phyloP scores from a whole-genome alignment of 176 grass and related monocot species.

The Hordeum marinum region DNA sequence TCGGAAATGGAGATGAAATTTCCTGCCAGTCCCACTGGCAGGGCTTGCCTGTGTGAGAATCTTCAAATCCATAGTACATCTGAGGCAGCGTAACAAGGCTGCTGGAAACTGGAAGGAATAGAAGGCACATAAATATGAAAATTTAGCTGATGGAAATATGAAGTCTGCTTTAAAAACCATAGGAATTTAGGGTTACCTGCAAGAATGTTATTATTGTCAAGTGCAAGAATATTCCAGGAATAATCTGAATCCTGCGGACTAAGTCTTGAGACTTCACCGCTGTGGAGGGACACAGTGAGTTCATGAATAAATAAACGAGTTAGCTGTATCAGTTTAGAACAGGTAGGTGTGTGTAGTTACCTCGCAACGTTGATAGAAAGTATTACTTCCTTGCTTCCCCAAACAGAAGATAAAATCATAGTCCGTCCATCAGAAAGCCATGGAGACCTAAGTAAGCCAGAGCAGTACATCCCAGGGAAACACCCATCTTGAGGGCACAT shows the following conservation, averaged over 20 bases:
- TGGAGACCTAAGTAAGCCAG: slow-evolving; percentile 52
- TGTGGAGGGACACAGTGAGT: slow-evolving; percentile 30
- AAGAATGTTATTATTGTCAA: slow-evolving; percentile 86
- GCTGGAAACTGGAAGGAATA: neutral
- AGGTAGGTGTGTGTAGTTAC: slow-evolving; percentile 32
- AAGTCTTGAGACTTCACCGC: slow-evolving; percentile 54
- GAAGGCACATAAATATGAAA: slow-evolving; percentile 24
- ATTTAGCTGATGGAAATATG: slow-evolving; percentile 12
- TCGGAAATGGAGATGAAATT: slow-evolving; percentile 40
- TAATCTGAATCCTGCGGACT: slow-evolving; percentile 59
- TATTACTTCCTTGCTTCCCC: slow-evolving; percentile 83
- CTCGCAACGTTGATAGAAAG: slow-evolving; percentile 68
- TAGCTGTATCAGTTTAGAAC: neutral
- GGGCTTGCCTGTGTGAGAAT: neutral
- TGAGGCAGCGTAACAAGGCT: slow-evolving; percentile 2
- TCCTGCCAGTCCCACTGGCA: neutral
- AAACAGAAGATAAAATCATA: slow-evolving; percentile 78
- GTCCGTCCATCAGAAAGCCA: slow-evolving; percentile 86
- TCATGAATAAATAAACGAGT: slow-evolving; percentile 5
- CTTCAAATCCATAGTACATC: slow-evolving; percentile 4
- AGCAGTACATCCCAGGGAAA: slow-evolving; percentile 86
- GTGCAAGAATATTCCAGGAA: slow-evolving; percentile 82
- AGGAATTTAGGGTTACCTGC: slow-evolving; percentile 43
- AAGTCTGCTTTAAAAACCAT: neutral
- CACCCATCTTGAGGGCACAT: slow-evolving; percentile 56